A percentile compares a stretch with the other conserved stretches of the same genome.
Evolutionary conservation across 768 basidiomycete genomes (phyloP).

Genomic region (Leccinum truebloodii): DNA sequence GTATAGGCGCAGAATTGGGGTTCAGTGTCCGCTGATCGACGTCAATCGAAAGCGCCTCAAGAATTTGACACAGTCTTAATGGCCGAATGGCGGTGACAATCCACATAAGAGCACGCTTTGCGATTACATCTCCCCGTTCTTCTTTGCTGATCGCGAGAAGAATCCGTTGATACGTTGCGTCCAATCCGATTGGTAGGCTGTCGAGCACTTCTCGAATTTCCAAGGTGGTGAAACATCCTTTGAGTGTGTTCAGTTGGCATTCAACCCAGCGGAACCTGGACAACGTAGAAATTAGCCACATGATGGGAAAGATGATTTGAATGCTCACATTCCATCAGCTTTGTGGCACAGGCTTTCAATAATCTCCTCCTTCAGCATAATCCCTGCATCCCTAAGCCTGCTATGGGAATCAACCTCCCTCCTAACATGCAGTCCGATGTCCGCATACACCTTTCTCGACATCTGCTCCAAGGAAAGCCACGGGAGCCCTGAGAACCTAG

Average conservation of each 20-base stretch:
- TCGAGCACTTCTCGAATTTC: not conserved
- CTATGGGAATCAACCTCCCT: conserved; percentile 11
- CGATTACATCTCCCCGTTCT: not conserved
- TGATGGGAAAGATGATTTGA: not conserved
- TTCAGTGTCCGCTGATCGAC: not conserved
- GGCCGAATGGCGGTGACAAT: accelerated
- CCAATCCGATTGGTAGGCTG: not conserved
- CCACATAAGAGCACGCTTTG: not conserved
- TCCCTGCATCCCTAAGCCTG: not conserved
- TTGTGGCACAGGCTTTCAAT: not conserved
- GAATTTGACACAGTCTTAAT: not conserved
- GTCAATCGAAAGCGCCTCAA: not conserved
- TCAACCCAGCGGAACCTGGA: not conserved
- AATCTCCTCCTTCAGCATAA: conserved; percentile 11
- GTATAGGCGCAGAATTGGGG: not conserved
- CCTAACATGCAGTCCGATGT: conserved; percentile 8
- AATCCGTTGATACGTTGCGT: not conserved
- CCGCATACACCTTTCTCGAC: conserved; percentile 3
- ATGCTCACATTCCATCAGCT: conserved; percentile 14
- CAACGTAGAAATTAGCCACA: not conserved
- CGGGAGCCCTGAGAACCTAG: not conserved
- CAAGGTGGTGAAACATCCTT: not conserved
- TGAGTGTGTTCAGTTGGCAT: not conserved
- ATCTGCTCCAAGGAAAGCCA: conserved; percentile 7
- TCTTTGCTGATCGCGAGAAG: not conserved